Conservation (phyloP, 2,329 filamentous ascomycete genomes). For the Sporothrix inflata region DNA sequence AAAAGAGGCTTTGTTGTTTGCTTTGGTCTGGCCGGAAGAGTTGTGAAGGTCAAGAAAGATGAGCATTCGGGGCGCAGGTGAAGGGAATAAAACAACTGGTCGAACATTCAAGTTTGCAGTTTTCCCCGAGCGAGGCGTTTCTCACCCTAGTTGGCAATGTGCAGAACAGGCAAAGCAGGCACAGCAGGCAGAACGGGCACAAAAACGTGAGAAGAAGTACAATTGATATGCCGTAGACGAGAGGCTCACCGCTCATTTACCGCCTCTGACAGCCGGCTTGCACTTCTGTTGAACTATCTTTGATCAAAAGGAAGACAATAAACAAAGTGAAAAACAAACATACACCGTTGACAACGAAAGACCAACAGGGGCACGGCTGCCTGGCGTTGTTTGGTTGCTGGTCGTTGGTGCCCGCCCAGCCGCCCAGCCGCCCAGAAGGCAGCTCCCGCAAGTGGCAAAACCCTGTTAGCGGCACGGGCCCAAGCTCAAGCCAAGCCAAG, state of each 20-base stretch:
- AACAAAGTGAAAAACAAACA: not conserved
- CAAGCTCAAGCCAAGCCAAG: no score
- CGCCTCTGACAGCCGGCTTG: no score
- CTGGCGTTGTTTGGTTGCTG: not conserved
- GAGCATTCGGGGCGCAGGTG: not conserved
- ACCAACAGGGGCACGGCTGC: not conserved
- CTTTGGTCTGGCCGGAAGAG: no score
- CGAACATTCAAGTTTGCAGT: no score
- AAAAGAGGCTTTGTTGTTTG: no score
- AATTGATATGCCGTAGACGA: not conserved
- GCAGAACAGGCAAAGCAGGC: not conserved
- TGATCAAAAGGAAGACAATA: not conserved
- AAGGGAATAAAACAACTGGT: no score
- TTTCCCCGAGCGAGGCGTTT: no score
- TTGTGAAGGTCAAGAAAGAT: no score
- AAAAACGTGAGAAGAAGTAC: not conserved
- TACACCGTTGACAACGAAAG: no score
- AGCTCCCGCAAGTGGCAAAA: not conserved
- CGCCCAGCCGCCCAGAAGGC: not conserved
- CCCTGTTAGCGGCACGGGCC: not conserved
- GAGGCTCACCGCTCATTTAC: no score
- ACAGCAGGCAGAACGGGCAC: not conserved
- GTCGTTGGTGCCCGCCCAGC: not conserved
- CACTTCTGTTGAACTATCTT: not conserved
- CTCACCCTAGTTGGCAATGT: not conserved